Conservation (phyloP, 495 filamentous ascomycete species). For the Margaritispora aquatica region DNA sequence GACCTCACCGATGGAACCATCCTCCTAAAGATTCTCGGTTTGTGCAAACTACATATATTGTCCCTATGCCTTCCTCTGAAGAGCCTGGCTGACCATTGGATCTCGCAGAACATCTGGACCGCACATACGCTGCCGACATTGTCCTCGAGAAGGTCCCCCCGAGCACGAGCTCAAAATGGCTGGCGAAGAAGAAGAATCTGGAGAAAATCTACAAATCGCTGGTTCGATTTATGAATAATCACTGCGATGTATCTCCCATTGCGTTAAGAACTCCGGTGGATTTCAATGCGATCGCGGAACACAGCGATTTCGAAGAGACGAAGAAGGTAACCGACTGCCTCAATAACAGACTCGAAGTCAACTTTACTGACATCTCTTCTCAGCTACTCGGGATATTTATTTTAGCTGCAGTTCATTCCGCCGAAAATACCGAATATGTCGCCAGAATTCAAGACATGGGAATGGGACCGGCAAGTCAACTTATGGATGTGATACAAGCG, state of each 20-base stretch:
- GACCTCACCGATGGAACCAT: constrained; percentile 72
- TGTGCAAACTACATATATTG: constrained; percentile 36
- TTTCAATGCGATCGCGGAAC: constrained; percentile 53
- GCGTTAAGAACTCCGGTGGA: constrained; percentile 42
- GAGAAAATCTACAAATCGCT: constrained; percentile 64
- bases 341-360: neutral
- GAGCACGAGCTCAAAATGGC: constrained; percentile 34
- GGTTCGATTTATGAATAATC: constrained; percentile 56
- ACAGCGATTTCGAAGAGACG: constrained; percentile 19
- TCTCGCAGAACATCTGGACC: constrained; percentile 52
- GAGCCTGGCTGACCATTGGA: constrained; percentile 6
- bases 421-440: constrained; percentile 48
- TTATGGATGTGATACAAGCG: constrained; percentile 46
- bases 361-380: constrained; percentile 25
- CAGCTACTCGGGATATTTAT: constrained; percentile 61
- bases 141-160: constrained; percentile 46
- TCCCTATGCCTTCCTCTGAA: constrained; percentile 4
- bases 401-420: constrained; percentile 53
- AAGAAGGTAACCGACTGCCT: constrained; percentile 14
- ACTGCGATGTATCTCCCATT: constrained; percentile 40
- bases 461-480: constrained; percentile 38
- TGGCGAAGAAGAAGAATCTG: constrained; percentile 51
- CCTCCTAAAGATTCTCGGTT: constrained; percentile 56
- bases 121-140: constrained; percentile 56
- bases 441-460: constrained; percentile 41